Evolutionary conservation across 2,329 filamentous ascomycete genomes (phyloP).

Genomic region (Elsinoe necatrix): DNA sequence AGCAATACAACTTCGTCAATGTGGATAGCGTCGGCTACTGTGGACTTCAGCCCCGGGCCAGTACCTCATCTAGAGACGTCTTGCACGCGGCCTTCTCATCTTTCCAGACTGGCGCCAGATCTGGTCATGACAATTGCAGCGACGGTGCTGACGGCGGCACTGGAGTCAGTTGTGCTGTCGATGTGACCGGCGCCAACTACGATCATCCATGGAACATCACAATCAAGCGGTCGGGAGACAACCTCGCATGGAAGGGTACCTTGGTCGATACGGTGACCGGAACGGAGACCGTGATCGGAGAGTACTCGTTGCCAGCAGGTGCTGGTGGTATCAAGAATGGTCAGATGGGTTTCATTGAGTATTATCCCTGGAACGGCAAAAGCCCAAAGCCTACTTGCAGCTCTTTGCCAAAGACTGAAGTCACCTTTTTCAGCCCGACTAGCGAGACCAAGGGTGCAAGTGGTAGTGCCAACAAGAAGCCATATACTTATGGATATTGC

Average conservation of each 20-base stretch:
- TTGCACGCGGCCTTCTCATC: slow-evolving; percentile 30
- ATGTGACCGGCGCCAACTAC: slow-evolving; percentile 24
- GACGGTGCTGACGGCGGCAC: slow-evolving; percentile 26
- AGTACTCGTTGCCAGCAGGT: slow-evolving; percentile 24
- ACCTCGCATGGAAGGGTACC: slow-evolving; percentile 25
- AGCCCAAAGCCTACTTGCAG: neutral
- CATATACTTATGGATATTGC: slow-evolving; percentile 28
- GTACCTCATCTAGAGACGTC: slow-evolving; percentile 16
- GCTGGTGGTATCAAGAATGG: slow-evolving; percentile 21
- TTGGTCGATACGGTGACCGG: slow-evolving; percentile 23
- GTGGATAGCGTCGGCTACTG: slow-evolving; percentile 25
- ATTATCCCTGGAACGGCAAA: slow-evolving; percentile 25
- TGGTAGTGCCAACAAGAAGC: slow-evolving; percentile 19
- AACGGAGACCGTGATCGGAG: slow-evolving; percentile 23
- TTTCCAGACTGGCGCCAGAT: slow-evolving; percentile 25
- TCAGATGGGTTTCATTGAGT: slow-evolving; percentile 27
- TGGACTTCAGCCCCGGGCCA: slow-evolving; percentile 25
- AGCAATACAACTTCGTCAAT: slow-evolving; percentile 25
- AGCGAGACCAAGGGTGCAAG: slow-evolving; percentile 15
- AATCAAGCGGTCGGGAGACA: slow-evolving; percentile 23
- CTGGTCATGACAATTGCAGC: slow-evolving; percentile 23
- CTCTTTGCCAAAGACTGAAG: neutral
- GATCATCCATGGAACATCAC: slow-evolving; percentile 21
- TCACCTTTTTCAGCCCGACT: slow-evolving; percentile 3
- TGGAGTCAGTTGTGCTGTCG: neutral